Evolutionary conservation across 2,329 filamentous ascomycete species (phyloP), one percentile per base, ranked within the genome.

Genomic region (Xylaria sp.): DNA sequence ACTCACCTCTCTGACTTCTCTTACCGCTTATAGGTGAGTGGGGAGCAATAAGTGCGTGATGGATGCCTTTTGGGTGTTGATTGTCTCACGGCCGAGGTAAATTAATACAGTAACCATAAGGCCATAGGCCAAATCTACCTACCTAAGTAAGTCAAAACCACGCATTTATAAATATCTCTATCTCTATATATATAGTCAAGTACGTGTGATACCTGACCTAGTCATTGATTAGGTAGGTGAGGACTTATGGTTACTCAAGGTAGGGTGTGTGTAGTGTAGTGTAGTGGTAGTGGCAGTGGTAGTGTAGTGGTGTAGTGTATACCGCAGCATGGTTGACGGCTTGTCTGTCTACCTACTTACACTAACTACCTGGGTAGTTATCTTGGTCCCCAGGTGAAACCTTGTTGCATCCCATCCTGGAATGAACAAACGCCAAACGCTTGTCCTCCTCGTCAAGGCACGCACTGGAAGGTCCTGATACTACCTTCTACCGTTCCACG

Each of bases 401-500:
- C 60, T 48, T 48, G 50, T 46, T 63, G 60, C 60, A 57, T 57
- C 12, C 8, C 41, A 63, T 46, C 52, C 60, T 30, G 25, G 25
- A 45, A 45, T 20, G n/a, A 43, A 43, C 36, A 58, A 32, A 63
- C 34, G 23, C 43, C 32, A 50, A 23, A n/a, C 28, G 20, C 43
- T 57, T 41, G 20, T 57, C 55, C 46, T 41, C 60, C 23, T 48
- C 56, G 32, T 18, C 60, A 56, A 52, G 34, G 46, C 41, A 32
- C 46, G 25, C n/a, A 50, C n/a, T n/a, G n/a, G n/a, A 18, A 59
- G 59, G 28, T 39, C 52, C 52, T 62, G 45, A 57, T 62, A 62
- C 64, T 30, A 55, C 46, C 39, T 50, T 48, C 23, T 53, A 18
- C 56, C 46, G 41, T 52, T 59, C 55, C 53, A 48, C 58, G 63